Evolutionary conservation across 169 alveolate genomes (phyloP).

Genomic region (Prorocentrum cordatum): DNA sequence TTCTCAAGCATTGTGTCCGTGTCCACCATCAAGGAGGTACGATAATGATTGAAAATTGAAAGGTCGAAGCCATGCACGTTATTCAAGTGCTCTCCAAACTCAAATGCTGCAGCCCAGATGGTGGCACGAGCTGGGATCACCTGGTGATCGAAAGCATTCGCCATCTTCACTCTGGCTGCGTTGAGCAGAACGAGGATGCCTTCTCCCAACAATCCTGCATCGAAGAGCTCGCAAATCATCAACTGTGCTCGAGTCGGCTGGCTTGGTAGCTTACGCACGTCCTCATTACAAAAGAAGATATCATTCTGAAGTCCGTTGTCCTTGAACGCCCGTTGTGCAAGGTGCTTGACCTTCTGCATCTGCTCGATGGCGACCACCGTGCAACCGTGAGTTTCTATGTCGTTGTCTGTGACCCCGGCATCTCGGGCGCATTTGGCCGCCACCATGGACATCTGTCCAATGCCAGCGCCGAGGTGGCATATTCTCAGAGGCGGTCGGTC

Average conservation of each 20-base stretch:
- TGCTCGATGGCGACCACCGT: conserved; percentile 53
- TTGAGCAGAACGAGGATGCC: conserved; percentile 46
- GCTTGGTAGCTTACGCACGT: conserved; percentile 41
- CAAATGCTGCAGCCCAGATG: conserved; percentile 62
- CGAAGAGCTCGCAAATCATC: conserved; percentile 32
- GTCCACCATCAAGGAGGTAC: conserved; percentile 31
- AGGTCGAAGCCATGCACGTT: conserved; percentile 2
- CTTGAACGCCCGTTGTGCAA: conserved; percentile 19
- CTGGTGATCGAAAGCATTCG: conserved; percentile 59
- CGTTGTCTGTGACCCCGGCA: conserved; percentile 24
- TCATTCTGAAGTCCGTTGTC: conserved; percentile 35
- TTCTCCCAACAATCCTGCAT: conserved; percentile 50
- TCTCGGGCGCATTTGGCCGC: conserved; percentile 49
- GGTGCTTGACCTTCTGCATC: conserved; percentile 54
- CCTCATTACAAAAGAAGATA: conserved; percentile 52
- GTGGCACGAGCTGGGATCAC: conserved; percentile 45
- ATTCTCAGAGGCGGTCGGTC: conserved; percentile 53
- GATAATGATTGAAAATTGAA: conserved; percentile 36
- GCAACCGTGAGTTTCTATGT: conserved; percentile 53
- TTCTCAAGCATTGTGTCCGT: conserved; percentile 21
- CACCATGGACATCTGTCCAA: conserved; percentile 64
- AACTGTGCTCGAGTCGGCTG: conserved; percentile 51
- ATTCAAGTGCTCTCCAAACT: conserved; percentile 51
- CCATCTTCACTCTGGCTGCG: conserved; percentile 51
- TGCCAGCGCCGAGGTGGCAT: conserved; percentile 57